Evolutionary conservation across 345 rosid genomes (phyloP).

Genomic region (Eutrema japonicum): DNA sequence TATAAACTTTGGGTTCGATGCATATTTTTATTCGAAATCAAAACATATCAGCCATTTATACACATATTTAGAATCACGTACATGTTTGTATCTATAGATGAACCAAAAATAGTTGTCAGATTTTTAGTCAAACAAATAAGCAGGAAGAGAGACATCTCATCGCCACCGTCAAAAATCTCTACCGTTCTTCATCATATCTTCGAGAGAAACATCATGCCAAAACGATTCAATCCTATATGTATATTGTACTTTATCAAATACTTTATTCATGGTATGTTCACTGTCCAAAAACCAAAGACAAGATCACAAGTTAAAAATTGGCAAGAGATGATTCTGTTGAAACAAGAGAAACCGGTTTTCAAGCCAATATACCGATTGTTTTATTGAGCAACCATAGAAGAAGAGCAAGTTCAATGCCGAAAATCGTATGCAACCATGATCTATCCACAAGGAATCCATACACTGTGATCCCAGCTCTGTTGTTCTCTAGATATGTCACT

Average conservation of each 20-base stretch:
- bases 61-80: neutral
- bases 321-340: constrained; percentile 5
- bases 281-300: constrained; percentile 33
- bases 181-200: constrained; percentile 9
- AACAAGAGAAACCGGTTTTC: constrained; percentile 1
- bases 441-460: constrained; percentile 86
- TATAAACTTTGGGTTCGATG: neutral
- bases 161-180: constrained; percentile 18
- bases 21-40: neutral
- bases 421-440: constrained; percentile 81
- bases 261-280: constrained; percentile 41
- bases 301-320: constrained; percentile 23
- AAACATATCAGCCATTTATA: constrained; percentile 17
- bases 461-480: constrained; percentile 85
- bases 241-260: neutral
- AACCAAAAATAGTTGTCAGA: constrained; percentile 19
- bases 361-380: constrained; percentile 59
- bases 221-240: constrained; percentile 9
- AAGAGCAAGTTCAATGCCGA: constrained; percentile 77
- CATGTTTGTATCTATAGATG: constrained; percentile 19
- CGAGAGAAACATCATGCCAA: constrained; percentile 28
- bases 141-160: constrained; percentile 10
- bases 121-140: constrained; percentile 19
- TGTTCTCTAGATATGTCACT: constrained; percentile 87
- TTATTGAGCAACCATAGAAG: constrained; percentile 92